phyloP scores from a whole-genome alignment of 805 yeast species.

The Zygosaccharomyces gambellarensis region DNA sequence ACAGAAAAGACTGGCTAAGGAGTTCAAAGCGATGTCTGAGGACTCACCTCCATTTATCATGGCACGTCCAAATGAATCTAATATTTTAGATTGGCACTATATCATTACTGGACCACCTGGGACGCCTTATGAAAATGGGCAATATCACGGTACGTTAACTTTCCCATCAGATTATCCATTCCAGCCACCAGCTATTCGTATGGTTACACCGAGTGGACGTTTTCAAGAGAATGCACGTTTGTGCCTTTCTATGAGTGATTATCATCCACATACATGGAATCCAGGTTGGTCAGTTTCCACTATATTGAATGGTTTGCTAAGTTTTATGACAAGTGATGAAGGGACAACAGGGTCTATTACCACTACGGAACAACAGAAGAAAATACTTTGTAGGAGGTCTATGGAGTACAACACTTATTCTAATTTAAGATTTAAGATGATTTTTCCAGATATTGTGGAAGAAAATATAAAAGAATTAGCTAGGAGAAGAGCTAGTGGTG shows the following conservation, averaged over 20 bases:
- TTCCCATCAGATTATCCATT: constrained; percentile 87
- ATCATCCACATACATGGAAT: constrained; percentile 92
- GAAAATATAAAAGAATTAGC: constrained; percentile 26
- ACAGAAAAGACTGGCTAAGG: constrained; percentile 58
- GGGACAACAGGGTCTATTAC: constrained; percentile 76
- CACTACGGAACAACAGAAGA: constrained; percentile 56
- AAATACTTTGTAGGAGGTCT: constrained; percentile 53
- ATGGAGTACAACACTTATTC: constrained; percentile 53
- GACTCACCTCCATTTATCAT: constrained; percentile 80
- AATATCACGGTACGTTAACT: constrained; percentile 80
- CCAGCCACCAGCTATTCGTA: constrained; percentile 84
- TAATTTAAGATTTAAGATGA: constrained; percentile 52
- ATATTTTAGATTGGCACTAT: constrained; percentile 91
- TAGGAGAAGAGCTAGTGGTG: constrained; percentile 15
- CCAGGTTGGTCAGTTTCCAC: constrained; percentile 95
- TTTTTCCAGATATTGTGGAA: constrained; percentile 65
- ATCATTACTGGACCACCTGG: constrained; percentile 87
- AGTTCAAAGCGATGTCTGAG: constrained; percentile 69
- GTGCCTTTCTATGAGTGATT: constrained; percentile 90
- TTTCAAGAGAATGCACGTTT: constrained; percentile 75
- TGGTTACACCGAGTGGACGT: constrained; percentile 87
- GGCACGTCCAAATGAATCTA: constrained; percentile 83
- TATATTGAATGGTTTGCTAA: constrained; percentile 76
- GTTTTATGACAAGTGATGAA: constrained; percentile 89
- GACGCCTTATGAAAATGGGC: constrained; percentile 82